Evolutionary conservation across 768 basidiomycete genomes (phyloP).

Genomic region (Serendipita sp.): DNA sequence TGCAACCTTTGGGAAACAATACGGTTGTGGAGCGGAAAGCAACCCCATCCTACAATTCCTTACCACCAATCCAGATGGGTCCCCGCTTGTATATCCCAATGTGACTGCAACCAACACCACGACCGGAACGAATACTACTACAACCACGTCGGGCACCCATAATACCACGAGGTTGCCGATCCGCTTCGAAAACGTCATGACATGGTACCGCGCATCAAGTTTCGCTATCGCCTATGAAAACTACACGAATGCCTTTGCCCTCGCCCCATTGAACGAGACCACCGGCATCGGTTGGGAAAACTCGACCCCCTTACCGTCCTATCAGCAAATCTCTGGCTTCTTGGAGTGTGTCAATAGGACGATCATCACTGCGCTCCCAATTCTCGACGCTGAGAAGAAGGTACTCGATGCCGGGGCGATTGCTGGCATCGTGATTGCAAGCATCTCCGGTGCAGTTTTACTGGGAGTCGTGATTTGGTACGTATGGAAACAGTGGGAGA

Average conservation of each 20-base stretch:
- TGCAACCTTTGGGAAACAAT: too few species aligned
- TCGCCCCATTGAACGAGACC: neutral
- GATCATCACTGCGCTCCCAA: slow-evolving; percentile 41
- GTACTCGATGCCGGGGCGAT: neutral
- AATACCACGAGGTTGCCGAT: neutral
- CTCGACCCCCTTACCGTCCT: slow-evolving; percentile 16
- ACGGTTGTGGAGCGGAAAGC: neutral
- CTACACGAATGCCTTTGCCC: slow-evolving; percentile 10
- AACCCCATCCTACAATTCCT: neutral
- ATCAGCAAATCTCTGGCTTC: slow-evolving; percentile 18
- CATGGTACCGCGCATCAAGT: slow-evolving; percentile 9
- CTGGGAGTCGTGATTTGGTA: neutral
- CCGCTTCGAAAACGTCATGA: slow-evolving; percentile 6
- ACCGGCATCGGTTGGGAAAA: neutral
- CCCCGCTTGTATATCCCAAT: neutral
- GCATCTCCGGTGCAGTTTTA: neutral
- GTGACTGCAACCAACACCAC: neutral
- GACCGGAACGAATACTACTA: neutral
- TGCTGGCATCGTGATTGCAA: neutral
- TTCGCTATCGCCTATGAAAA: slow-evolving; percentile 8
- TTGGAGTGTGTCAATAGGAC: slow-evolving; percentile 47
- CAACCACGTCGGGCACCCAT: neutral
- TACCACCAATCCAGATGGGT: neutral
- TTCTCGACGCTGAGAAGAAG: slow-evolving; percentile 25
- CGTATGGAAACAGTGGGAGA: too few species aligned